Base-by-base conservation (phyloP, 805 yeast species). In the Torulaspora microellipsoides region DNA sequence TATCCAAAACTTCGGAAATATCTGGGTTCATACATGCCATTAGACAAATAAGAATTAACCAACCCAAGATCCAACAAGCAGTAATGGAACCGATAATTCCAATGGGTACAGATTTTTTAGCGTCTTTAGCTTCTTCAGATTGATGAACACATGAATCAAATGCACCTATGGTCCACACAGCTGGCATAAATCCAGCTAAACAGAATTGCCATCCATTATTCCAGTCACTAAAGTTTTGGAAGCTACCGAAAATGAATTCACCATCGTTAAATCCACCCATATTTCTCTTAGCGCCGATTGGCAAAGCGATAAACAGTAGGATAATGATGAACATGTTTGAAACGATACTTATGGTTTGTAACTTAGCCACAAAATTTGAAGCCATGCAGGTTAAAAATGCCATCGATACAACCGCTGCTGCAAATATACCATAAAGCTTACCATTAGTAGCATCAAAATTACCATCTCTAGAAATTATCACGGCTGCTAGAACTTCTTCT, bases 101-200 rank as follows among this genome's bases (percentile, higher is more conserved):
- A 36, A 76, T 64, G 4, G 89, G 87, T 12, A 80, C 81, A 10
- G 84, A 77, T 39, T 68, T 56, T 42, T 54, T 55, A 15, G 88
- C 83, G 55, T 80, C 76, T 42, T 69, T 68, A 20, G 83, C 83
- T 60, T 83, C 88, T 60, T 83, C 90, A 15, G 83, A 71, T 77
- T 81, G 77, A 65, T 83, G 88, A 39, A 83, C 79, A 54, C 83
- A 78, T 7, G 85, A 76, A 59, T 83, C 89, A 59, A 81, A 82
- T 0, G 84, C 80, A 20, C 85, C 84, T 58, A 83, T 81, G 14
- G 86, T 80, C 89, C 90, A 83, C 46, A 81, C 75, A 1, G 81
- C 80, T 0, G 87, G 81, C 77, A 80, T 73, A 72, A 80, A 76
- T 11, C 75, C 69, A 32, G 65, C 66, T 51, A 80, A 61, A 45